phyloP scores from a whole-genome alignment of 805 yeast genomes.

The Kluyveromyces lactis region DNA sequence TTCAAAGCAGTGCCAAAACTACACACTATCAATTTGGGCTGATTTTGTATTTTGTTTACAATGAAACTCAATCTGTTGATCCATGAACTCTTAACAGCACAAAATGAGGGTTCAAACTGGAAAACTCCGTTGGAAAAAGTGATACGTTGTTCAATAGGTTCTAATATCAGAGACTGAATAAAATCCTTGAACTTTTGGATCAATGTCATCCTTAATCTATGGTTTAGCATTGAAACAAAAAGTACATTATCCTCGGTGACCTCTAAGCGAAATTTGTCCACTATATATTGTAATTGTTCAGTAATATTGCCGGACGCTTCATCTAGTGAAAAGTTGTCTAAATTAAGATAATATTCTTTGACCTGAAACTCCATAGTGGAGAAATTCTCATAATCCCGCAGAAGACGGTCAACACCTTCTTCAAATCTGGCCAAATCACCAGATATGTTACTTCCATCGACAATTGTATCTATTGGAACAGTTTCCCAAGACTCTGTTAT shows the following conservation, averaged over 20 bases:
- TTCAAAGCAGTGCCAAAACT: neutral
- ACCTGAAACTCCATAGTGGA: neutral
- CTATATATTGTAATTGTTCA: neutral
- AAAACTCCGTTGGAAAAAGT: neutral
- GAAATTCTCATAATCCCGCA: neutral
- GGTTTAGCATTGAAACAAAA: neutral
- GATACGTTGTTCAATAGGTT: neutral
- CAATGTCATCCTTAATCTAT: neutral
- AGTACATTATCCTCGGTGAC: neutral
- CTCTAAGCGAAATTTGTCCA: neutral
- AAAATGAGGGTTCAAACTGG: neutral
- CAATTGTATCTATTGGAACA: conserved; percentile 24
- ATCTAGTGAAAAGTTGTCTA: neutral
- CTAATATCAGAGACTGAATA: neutral
- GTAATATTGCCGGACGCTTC: neutral
- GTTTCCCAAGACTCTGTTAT: conserved; percentile 44
- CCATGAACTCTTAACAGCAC: neutral
- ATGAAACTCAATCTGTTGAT: neutral
- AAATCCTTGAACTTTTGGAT: neutral
- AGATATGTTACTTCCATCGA: neutral
- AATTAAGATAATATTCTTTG: neutral
- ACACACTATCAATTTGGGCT: neutral
- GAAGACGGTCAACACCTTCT: neutral
- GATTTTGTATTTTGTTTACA: neutral
- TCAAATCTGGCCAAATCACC: neutral